Conservation (phyloP, 176 grass and related monocot genomes). For the Zea mays region DNA sequence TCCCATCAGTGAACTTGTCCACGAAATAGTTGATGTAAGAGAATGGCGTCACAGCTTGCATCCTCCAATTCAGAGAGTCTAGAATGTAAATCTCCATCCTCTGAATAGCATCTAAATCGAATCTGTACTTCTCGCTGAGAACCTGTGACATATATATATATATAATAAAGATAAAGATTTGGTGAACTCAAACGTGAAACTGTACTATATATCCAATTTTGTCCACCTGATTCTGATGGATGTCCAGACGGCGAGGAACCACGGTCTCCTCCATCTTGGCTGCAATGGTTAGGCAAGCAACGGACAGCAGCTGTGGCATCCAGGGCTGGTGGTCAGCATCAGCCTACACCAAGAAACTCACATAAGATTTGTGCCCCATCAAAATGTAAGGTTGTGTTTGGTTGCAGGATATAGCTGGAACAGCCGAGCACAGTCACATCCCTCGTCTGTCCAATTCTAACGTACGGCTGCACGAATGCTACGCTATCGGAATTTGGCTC, state of each 20-base stretch:
- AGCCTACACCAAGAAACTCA: conserved; percentile 33
- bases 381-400: background rate
- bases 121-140: conserved; percentile 40
- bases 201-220: background rate
- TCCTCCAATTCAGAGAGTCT: conserved; percentile 66
- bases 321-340: conserved; percentile 44
- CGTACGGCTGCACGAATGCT: no score
- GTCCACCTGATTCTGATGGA: conserved; percentile 47
- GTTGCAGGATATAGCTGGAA: no score
- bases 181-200: background rate
- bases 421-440: no score
- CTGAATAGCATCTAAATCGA: conserved; percentile 46
- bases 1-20: conserved; percentile 60
- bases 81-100: conserved; percentile 77
- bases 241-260: conserved; percentile 47
- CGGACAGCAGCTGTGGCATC: conserved; percentile 59
- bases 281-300: conserved; percentile 81
- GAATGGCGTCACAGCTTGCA: conserved; percentile 80
- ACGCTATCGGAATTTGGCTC: no score
- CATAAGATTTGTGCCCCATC: background rate
- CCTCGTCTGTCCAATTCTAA: no score
- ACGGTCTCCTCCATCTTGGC: conserved; percentile 84
- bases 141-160: conserved; percentile 37
- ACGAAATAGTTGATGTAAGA: conserved; percentile 76
- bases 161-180: background rate